Evolutionary conservation across 108 stramenopile genomes (phyloP), one percentile per base, ranked within the genome.

Genomic region (Pinguiococcus pyrenoidosus): DNA sequence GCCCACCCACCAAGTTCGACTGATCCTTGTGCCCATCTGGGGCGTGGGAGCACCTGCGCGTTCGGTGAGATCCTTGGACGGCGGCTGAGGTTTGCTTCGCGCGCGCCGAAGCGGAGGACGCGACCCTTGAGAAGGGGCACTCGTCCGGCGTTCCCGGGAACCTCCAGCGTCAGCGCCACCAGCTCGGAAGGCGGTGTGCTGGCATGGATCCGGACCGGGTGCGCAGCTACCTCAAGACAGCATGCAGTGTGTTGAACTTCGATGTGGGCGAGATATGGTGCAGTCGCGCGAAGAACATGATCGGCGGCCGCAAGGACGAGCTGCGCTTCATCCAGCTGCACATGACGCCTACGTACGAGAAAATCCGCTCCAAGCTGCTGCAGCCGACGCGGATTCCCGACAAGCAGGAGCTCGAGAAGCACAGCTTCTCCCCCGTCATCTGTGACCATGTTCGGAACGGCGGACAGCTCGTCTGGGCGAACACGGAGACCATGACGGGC

Each of bases 231-330:
- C 71, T 93, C 40, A 84, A 87, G 59, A 80, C 82, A 37, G 83
- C 89, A 35, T 94, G 92, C 54, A 70, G 85, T 4, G 88, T 84
- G 22, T 73, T 94, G 23, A 87, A 86, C 9, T 94, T 90, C 47
- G 88, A 90, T 49, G 84, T 94, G 41, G 92, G 92, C 33, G 92
- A 94, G 49, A 77, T 94, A 20, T 94, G 92, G 92, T 90, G 85
- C 82, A 81, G 82, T 35, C 66, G 23, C 37, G n/a, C 13, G 17
- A 3, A 0, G 37, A 17, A 16, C 49, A 7, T 12, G 26, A 13
- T 23, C 2, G 23, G 26, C 3, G 36, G 30, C 16, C 13, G 29
- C 28, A 44, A 25, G 4, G 45, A 37, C 14, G 47, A 68, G 32
- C 64, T 83, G 44, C 51, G 78, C 26, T 94, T 94, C 62, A 68